phyloP scores from a whole-genome alignment of 352 stramenopile genomes.

The Phytophthora syringae region DNA sequence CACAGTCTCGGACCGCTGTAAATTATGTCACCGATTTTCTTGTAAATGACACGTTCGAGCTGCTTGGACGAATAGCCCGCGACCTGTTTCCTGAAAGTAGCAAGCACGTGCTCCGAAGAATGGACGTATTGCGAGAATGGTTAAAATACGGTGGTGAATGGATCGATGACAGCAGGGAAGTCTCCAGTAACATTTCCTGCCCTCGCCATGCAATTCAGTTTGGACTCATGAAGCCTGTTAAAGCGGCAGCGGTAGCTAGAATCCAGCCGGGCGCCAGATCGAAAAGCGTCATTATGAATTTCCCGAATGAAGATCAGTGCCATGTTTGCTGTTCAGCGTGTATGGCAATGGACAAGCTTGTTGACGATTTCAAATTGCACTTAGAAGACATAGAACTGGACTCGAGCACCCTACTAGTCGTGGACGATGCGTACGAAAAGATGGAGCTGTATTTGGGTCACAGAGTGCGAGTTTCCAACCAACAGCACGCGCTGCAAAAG shows the following conservation, averaged over 20 bases:
- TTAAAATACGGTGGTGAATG: background rate
- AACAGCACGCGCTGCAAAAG: constrained; percentile 3
- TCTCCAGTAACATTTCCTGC: background rate
- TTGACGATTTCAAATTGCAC: too few relatives aligned
- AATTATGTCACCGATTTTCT: background rate
- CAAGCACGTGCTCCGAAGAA: background rate
- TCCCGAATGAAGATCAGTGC: background rate
- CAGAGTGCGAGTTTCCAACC: constrained; percentile 5
- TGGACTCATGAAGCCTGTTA: background rate
- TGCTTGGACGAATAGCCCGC: background rate
- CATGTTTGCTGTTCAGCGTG: too few relatives aligned
- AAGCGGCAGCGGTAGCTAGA: too few relatives aligned
- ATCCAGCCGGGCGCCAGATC: too few relatives aligned
- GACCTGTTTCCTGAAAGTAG: background rate
- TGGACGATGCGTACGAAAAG: background rate
- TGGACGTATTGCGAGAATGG: background rate
- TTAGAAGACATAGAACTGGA: too few relatives aligned
- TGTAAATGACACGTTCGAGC: background rate
- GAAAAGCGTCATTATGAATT: background rate
- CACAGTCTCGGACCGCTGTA: background rate
- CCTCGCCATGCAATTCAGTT: background rate
- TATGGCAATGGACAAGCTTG: too few relatives aligned
- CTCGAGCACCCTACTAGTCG: background rate
- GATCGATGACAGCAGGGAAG: background rate
- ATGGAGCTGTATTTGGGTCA: background rate